Percentiles rank a stretch among this genome's conserved stretches.
phyloP scores from a whole-genome alignment of 108 stramenopile species.

The Aureococcus anophagefferens region DNA sequence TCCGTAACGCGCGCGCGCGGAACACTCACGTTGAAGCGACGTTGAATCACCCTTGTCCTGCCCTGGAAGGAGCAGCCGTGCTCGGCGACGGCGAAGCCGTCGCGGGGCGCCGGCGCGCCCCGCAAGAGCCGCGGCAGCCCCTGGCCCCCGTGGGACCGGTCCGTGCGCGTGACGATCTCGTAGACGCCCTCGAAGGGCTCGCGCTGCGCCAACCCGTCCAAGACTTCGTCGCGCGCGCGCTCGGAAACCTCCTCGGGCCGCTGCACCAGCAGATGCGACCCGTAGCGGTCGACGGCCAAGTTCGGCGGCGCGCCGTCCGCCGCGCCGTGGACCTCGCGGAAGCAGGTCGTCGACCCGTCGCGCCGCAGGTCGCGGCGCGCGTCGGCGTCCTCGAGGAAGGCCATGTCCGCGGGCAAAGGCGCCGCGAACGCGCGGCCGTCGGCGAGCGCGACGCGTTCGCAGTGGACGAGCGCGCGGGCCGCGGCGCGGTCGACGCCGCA shows the following conservation, averaged over 20 bases:
- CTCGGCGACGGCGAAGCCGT: slow-evolving; percentile 15
- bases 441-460: neutral
- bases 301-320: neutral
- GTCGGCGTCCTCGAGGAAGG: neutral
- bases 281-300: neutral
- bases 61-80: slow-evolving; percentile 64
- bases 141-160: neutral
- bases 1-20: too few species aligned
- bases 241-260: neutral
- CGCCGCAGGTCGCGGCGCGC: neutral
- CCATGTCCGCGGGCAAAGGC: neutral
- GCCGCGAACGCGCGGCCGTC: neutral
- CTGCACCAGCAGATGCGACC: neutral
- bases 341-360: neutral
- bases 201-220: neutral
- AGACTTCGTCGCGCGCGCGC: neutral
- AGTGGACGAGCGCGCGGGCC: neutral
- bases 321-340: neutral
- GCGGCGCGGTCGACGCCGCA: slow-evolving; percentile 1
- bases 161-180: neutral
- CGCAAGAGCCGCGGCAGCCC: neutral
- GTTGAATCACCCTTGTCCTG: too few species aligned
- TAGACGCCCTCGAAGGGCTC: neutral
- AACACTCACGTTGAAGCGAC: too few species aligned
- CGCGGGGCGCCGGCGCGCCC: neutral